Evolutionary conservation across 2,329 filamentous ascomycete genomes (phyloP).

Genomic region (Alternaria ventricosa): DNA sequence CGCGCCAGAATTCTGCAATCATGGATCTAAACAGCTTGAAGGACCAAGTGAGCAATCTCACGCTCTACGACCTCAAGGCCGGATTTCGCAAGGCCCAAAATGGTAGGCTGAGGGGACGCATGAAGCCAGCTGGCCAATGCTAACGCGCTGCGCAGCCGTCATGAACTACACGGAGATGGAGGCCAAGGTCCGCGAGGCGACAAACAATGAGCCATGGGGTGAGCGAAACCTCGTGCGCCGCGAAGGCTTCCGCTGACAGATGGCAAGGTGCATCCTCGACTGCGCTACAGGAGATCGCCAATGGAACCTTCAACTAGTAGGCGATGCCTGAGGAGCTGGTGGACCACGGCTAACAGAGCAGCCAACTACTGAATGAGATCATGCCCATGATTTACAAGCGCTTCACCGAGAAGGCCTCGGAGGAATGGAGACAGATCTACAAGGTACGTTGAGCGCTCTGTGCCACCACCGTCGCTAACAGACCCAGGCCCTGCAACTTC

Average conservation of each 20-base stretch:
- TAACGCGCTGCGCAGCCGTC: constrained; percentile 67
- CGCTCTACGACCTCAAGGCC: constrained; percentile 93
- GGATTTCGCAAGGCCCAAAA: constrained; percentile 95
- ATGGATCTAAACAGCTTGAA: constrained; percentile 90
- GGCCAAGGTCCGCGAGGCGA: constrained; percentile 88
- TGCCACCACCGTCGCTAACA: constrained; percentile 20
- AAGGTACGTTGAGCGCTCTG: constrained; percentile 64
- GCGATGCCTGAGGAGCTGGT: constrained; percentile 38
- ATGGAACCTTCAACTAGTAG: constrained; percentile 97
- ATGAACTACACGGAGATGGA: constrained; percentile 91
- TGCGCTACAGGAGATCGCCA: constrained; percentile 97
- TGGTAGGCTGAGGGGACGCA: constrained; percentile 64
- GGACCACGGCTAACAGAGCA: constrained; percentile 52
- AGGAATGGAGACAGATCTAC: constrained; percentile 99
- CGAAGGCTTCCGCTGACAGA: constrained; percentile 17
- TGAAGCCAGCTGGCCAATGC: constrained; percentile 28
- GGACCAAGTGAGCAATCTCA: constrained; percentile 88
- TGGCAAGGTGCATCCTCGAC: constrained; percentile 72
- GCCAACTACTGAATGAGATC: constrained; percentile 96
- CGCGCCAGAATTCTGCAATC: constrained; percentile 36
- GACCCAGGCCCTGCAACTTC: constrained; percentile 75
- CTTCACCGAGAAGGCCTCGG: constrained; percentile 96
- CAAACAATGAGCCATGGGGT: constrained; percentile 99
- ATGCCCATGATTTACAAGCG: constrained; percentile 99
- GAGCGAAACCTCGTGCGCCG: constrained; percentile 62